A percentile compares a stretch with the other conserved stretches of the same genome.
Evolutionary conservation across 345 rosid genomes (phyloP).

Genomic region (Cochlearia excelsa): DNA sequence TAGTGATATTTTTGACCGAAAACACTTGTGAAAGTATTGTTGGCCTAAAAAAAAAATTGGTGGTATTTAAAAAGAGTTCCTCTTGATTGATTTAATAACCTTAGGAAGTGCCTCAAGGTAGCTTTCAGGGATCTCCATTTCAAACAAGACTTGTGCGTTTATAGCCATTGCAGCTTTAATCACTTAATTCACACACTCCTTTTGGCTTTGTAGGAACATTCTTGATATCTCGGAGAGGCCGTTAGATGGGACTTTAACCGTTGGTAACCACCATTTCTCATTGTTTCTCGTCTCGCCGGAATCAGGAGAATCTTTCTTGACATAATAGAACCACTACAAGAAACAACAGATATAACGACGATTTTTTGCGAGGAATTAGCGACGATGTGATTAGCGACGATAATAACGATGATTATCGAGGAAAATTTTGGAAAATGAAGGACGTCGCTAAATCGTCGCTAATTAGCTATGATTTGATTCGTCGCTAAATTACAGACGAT

Average conservation of each 20-base stretch:
- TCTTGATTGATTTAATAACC: conserved; percentile 28
- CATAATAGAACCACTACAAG: conserved; percentile 44
- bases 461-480: no score
- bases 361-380: no score
- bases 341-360: no score
- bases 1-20: no score
- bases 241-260: conserved; percentile 63
- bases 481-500: no score
- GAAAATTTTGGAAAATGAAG: no score
- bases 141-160: conserved; percentile 78
- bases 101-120: conserved; percentile 86
- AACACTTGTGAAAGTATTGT: no score
- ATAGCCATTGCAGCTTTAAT: conserved; percentile 97
- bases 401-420: no score
- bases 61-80: no score
- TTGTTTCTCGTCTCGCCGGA: conserved; percentile 56
- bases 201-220: conserved; percentile 73
- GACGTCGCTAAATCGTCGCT: no score
- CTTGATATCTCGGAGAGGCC: conserved; percentile 68
- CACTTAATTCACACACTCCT: conserved; percentile 83
- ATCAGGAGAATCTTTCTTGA: conserved; percentile 63
- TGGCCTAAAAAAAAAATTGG: no score
- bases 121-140: conserved; percentile 84
- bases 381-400: no score
- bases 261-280: conserved; percentile 94